phyloP scores from a whole-genome alignment of 2,329 filamentous ascomycete genomes.

The Huntiella abstrusa region DNA sequence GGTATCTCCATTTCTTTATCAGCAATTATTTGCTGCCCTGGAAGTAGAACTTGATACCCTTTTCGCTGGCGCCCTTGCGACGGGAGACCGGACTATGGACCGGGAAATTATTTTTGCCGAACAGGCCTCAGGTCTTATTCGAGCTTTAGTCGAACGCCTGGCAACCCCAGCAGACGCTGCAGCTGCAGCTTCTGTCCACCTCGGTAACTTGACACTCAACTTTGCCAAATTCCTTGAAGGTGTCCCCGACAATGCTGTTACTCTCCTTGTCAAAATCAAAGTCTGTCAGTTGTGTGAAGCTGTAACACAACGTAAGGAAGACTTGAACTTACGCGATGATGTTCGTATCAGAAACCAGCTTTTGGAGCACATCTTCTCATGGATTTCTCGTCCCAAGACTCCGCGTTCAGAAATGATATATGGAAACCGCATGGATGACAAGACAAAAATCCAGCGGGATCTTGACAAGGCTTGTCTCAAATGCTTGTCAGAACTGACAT shows the following conservation, averaged over 20 bases:
- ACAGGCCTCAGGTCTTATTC: constrained; percentile 44
- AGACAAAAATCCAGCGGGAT: constrained; percentile 39
- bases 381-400: constrained; percentile 44
- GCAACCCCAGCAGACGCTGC: constrained; percentile 44
- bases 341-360: constrained; percentile 50
- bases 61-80: constrained; percentile 36
- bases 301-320: constrained; percentile 46
- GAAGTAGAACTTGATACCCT: constrained; percentile 45
- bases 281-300: constrained; percentile 49
- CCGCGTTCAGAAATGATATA: constrained; percentile 24
- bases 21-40: constrained; percentile 44
- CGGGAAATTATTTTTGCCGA: constrained; percentile 48
- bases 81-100: constrained; percentile 33
- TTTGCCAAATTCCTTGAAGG: constrained; percentile 49
- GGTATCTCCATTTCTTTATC: constrained; percentile 40
- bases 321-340: constrained; percentile 49
- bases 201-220: constrained; percentile 43
- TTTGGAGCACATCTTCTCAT: constrained; percentile 47
- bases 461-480: constrained; percentile 47
- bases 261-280: constrained; percentile 46
- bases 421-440: constrained; percentile 35
- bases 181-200: constrained; percentile 42
- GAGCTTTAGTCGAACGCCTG: constrained; percentile 43
- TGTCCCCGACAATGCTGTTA: constrained; percentile 33
- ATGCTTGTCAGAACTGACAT: constrained; percentile 46